Evolutionary conservation across 2,329 filamentous ascomycete species (phyloP), one percentile per base, ranked within the genome.

Genomic region (Trichoderma gracile): DNA sequence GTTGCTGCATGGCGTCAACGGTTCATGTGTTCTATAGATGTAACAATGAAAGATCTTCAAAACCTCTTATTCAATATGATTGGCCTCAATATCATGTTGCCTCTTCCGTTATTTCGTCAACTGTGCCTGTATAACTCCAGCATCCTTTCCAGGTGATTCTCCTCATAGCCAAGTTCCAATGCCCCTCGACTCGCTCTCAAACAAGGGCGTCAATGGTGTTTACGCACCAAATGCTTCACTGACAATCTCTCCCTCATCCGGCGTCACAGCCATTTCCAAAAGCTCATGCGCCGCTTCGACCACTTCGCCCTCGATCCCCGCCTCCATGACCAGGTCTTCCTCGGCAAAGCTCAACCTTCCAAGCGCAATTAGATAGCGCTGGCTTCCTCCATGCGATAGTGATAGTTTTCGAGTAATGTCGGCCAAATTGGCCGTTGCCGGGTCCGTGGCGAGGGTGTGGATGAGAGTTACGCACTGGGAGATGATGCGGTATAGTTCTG

Each of bases 331-430:
- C 9, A 91, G 76, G 33, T 92, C 89, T 67, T 96, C 92, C 56
- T 88, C 86, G 6, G 87, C 89, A 74, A 97, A 97, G 0, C 91
- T 92, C n/a, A 98, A 78, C 47, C 94, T 80, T 0, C 92, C 93
- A 50, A 99, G 79, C 2, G 87, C 87, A 10, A 97, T 85, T 1
- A 96, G 80, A 71, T 96, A 94, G 59, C 93, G 92, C 72, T 97
- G 92, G 58, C 86, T 85, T 0, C 89, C 91, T 3, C 92, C 91
- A 5, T 86, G 82, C 0, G 91, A 85, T 9, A 84, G 84, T 0
- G 84, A 82, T 5, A 97, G 80, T 74, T 94, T 96, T 55, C 85
- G 82, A 55, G 87, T 84, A 67, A 96, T 85, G 68, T 94, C 85
- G 21, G 78, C 79, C 6, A 77, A 68, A 52, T 79, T 74, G 0